Evolutionary conservation across 176 grass and related monocot species (phyloP), one percentile per base, ranked within the genome.

Genomic region (sorghum (Sorghum bicolor)): DNA sequence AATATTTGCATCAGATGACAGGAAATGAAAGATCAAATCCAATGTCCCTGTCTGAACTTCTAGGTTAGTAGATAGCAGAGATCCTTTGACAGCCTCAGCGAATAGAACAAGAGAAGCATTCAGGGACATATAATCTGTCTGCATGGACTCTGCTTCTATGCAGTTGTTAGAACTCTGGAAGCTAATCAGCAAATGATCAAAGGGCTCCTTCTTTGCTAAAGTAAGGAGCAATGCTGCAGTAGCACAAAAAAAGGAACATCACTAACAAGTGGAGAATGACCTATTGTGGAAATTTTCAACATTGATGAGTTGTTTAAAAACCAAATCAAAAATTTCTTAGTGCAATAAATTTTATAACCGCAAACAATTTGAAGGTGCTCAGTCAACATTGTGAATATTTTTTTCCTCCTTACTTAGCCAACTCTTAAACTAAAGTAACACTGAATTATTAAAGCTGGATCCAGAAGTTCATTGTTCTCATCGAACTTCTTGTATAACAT

Each of bases 1-100:
- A 80, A 66, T 76, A 86, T 81, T 89, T 67, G 67, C 74, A 86
- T 85, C 84, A 32, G 87, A 98, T 44, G 93, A 93, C 20, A 98
- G 76, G 67, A 90, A 90, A 86, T 98, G 92, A 87, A 87, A 88
- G 67, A 98, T 92, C 69, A 98, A 98, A 73, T 98, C 89, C 77
- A 98, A 92, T 72, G 91, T 81, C 50, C 85, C 87, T 26, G 57
- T 86, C 89, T 95, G 92, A 40, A 98, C 88, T 92, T 98, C 86
- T 41, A 73, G 30, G 83, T 93, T 89, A 80, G 87, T 91, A 90
- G 92, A 98, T 72, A 98, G 85, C 84, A 98, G 81, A 73, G 96
- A 87, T 67, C 92, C 96, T 92, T 98, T 98, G 45, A 93, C 83
- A 78, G 96, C 92, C 73, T 98, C 96, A 90, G 96, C 88, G 79